Evolutionary conservation across 2,329 filamentous ascomycete species (phyloP).

Genomic region (Tolypocladium guangdongense): DNA sequence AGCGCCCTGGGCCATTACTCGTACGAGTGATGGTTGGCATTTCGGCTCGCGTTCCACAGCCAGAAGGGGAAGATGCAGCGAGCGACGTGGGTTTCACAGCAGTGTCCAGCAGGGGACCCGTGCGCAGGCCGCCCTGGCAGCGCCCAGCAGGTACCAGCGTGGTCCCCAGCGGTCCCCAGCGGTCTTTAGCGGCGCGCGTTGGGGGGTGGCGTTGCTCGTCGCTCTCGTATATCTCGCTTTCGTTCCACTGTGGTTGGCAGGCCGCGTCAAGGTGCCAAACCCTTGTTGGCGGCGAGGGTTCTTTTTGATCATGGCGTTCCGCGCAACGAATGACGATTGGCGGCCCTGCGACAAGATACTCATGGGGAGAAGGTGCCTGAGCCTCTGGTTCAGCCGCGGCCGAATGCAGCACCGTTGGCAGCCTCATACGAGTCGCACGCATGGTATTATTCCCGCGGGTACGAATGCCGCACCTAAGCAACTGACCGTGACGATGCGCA

Average conservation of each 20-base stretch:
- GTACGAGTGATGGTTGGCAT: background rate
- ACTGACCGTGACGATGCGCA: background rate
- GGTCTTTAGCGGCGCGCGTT: background rate
- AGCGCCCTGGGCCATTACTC: background rate
- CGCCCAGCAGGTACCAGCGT: background rate
- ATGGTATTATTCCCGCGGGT: background rate
- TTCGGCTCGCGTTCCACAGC: background rate
- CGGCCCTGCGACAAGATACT: background rate
- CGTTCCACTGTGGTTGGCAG: background rate
- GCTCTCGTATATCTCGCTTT: slow-evolving; percentile 1
- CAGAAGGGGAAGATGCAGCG: background rate
- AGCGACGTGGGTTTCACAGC: background rate
- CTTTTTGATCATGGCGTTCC: background rate
- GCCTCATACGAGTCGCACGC: no score
- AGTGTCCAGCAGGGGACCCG: background rate
- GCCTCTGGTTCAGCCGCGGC: background rate
- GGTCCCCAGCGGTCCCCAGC: background rate
- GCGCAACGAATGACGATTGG: background rate
- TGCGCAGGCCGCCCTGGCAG: background rate
- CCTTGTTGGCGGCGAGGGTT: background rate
- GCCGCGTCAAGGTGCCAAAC: background rate
- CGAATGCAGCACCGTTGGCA: background rate
- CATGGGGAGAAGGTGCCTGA: background rate
- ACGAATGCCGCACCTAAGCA: background rate
- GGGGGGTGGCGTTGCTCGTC: background rate